Evolutionary conservation across 176 grass and related monocot genomes (phyloP).

Genomic region (Oryza meyeriana): DNA sequence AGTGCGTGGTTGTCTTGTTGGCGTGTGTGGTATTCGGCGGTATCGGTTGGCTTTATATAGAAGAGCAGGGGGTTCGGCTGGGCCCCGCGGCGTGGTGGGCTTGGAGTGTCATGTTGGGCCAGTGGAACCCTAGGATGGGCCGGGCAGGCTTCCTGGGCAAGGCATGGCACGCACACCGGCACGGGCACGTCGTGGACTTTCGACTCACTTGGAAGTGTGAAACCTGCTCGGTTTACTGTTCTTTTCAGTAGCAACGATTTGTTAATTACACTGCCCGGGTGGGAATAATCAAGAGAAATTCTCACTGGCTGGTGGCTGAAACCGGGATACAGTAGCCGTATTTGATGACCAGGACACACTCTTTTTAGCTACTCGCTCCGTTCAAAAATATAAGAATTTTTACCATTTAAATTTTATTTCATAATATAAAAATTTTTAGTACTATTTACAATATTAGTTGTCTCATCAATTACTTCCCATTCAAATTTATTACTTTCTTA

Average conservation of each 20-base stretch:
- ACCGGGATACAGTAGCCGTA: too few species aligned
- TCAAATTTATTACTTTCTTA: too few species aligned
- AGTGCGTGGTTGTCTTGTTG: background rate
- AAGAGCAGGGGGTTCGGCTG: too few species aligned
- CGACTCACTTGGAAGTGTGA: conserved; percentile 25
- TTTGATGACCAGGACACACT: too few species aligned
- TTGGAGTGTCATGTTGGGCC: conserved; percentile 1
- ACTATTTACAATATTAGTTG: too few species aligned
- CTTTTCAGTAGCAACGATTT: background rate
- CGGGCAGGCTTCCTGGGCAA: conserved; percentile 37
- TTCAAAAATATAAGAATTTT: too few species aligned
- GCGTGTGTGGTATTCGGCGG: background rate
- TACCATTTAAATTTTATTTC: too few species aligned
- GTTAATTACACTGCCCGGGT: background rate
- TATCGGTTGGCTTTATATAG: conserved; percentile 39
- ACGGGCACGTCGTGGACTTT: conserved; percentile 30
- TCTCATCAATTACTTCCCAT: too few species aligned
- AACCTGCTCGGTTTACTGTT: background rate
- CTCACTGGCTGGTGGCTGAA: background rate
- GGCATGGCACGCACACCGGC: background rate
- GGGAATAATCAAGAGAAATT: background rate
- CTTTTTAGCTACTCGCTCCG: too few species aligned
- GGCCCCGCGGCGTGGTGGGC: background rate
- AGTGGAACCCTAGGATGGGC: conserved; percentile 19
- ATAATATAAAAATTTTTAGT: too few species aligned